Base-by-base conservation (phyloP, 2,329 filamentous ascomycete genomes). In the Talaromyces sp. region DNA sequence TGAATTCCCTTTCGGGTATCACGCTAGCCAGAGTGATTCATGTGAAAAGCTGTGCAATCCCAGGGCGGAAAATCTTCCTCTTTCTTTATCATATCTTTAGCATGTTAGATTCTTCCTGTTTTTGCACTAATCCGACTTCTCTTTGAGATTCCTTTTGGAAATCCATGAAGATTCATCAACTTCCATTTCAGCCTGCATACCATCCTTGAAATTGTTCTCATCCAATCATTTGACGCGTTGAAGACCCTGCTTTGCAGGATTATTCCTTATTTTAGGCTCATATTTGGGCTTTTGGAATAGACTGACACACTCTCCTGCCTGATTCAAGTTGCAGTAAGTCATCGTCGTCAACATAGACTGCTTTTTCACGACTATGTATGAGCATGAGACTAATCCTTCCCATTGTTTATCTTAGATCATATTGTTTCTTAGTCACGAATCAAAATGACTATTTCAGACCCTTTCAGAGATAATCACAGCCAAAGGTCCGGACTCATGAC, bases 1-100 rank as follows among this genome's bases (percentile, higher is more conserved):
- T n/a, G 24, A 22, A 16, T 52, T 60, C 63, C 57, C 7, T 33
- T 60, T 61, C 45, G 6, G 63, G 63, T 37, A 64, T 56, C 63
- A 49, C 63, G 47, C 19, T 16, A 56, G n/a, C 24, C n/a, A 37
- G 50, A 56, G 52, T 24, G 4, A 22, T 56, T 37, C n/a, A 39
- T 56, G 33, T 56, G 33, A 56, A 56, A 33, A 22, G n/a, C 14
- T 56, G 52, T 16, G 33, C 33, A 56, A 56, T 37, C 33, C 6
- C 11, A 22, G 33, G 24, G 10, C 10, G 11, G 9, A 54, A 3
- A 54, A 19, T 35, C 16, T 37, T 39, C 31, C 2, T 54, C n/a
- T 37, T 24, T 56, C 5, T 31, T 13, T 19, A 2, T 16, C 13
- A 35, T 13, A 16, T 14, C 24, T 56, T 22, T 56, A 5, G 10